Conservation (phyloP, 2,329 filamentous ascomycete species). For the Annulohypoxylon truncatum region DNA sequence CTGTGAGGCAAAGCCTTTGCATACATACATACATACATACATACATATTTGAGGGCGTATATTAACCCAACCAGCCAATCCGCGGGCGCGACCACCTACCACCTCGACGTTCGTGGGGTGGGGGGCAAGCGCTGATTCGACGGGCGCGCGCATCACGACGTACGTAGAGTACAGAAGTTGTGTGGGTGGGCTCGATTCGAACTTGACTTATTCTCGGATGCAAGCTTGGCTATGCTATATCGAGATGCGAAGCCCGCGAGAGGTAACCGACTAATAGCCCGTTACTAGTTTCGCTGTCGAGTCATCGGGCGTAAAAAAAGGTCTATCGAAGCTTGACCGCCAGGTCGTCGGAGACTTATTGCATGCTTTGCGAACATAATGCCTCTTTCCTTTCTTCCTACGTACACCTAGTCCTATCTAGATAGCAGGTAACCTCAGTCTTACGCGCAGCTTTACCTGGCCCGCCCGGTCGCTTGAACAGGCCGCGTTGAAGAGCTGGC, state of each 20-base stretch:
- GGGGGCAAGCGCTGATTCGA: slow-evolving; percentile 28
- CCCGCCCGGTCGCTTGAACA: slow-evolving; percentile 2
- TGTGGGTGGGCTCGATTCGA: not conserved
- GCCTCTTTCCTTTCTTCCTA: too few species aligned
- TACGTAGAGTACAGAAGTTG: not conserved
- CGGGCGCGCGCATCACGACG: slow-evolving; percentile 15
- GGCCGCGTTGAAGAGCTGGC: slow-evolving; percentile 16
- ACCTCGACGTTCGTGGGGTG: slow-evolving; percentile 15
- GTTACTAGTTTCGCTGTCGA: not conserved
- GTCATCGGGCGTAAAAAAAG: not conserved
- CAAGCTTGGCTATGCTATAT: slow-evolving; percentile 10
- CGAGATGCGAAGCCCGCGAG: not conserved
- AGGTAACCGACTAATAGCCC: not conserved
- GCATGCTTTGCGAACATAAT: not conserved
- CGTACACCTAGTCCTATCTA: not conserved
- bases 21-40: not conserved
- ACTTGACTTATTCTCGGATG: slow-evolving; percentile 11
- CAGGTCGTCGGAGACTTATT: slow-evolving; percentile 9
- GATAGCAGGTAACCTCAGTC: slow-evolving; percentile 1
- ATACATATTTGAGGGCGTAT: slow-evolving; percentile 4
- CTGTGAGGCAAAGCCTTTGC: slow-evolving; percentile 5
- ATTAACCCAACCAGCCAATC: slow-evolving; percentile 29
- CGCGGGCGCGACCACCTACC: slow-evolving; percentile 11
- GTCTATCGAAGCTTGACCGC: slow-evolving; percentile 8
- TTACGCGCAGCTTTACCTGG: slow-evolving; percentile 12